Base-by-base conservation (phyloP, 2,329 filamentous ascomycete species). In the Pseudogymnoascus sp. region DNA sequence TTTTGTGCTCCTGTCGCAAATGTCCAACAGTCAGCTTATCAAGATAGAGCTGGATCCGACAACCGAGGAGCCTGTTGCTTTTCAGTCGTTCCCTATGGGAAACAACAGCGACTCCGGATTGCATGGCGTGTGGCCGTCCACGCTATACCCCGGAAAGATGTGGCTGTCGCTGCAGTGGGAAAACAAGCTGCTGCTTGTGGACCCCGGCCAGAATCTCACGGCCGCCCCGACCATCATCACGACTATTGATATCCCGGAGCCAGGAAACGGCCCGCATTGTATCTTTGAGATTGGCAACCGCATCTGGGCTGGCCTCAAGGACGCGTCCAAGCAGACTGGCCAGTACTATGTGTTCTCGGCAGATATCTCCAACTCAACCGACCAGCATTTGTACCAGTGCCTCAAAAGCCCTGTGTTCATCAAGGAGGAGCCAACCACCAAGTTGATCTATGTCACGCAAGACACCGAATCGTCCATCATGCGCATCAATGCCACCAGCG, bases 361-460 rank as follows among this genome's bases (percentile, higher is more conserved):
- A 21, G 38, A 62, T 33, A 62, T 62, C 61, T 56, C 38, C 21
- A 56, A 56, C 38, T 21, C 61, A 21, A 33, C 61, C 21, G 61
- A 62, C 21, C 11, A 62, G 61, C 16, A 21, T 26, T 31, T 62
- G 5, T 62, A 62, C 24, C 61, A 26, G 6, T 62, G 61, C 38
- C 40, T 62, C 26, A 62, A 62, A 26, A 56, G 40, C 26, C 61
- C 61, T 16, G 61, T 62, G 13, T 62, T 62, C 14, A 62, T 62
- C n/a, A 47, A 42, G 14, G 61, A 62, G 40, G 61, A 62, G 38
- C 61, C 61, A 4, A 19, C 61, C 24, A 62, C 61, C 24, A 56
- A 62, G 38, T 47, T 62, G 11, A 62, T 62, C n/a, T 62, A 62
- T 56, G 61, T 62, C 61, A 62, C 61, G 2, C 61, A 62, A 47